Percentiles rank a stretch among this genome's conserved stretches.
These are phyloP conservation scores for Entrophospora sp. DNA, from an alignment of 192 early-diverging fungal genomes.

Conservation along the genomic window DNA sequence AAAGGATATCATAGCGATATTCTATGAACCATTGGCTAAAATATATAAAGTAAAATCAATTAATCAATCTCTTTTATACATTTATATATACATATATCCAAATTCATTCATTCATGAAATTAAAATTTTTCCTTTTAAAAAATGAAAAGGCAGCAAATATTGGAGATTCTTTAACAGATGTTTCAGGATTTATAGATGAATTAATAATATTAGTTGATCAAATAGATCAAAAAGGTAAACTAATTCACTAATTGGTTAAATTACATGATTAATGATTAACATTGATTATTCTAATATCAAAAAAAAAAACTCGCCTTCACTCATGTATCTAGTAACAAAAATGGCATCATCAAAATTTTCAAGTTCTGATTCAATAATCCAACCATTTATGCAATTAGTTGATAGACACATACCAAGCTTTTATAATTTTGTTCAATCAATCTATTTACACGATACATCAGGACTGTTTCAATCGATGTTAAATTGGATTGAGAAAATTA, in stretches of 20 bases:
- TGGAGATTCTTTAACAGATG: conserved; percentile 38
- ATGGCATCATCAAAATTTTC: not conserved
- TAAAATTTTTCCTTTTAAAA: not conserved
- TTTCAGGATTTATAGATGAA: conserved; percentile 42
- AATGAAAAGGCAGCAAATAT: conserved; percentile 38
- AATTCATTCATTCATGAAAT: not conserved
- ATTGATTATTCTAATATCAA: not conserved
- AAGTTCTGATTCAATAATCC: conserved; percentile 24
- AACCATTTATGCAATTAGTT: conserved; percentile 37
- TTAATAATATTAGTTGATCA: conserved; percentile 44
- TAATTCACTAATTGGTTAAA: not conserved
- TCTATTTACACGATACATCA: conserved; percentile 37
- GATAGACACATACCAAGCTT: conserved; percentile 41
- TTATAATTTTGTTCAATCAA: conserved; percentile 46
- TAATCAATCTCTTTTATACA: not conserved
- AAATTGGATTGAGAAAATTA: conserved; percentile 33
- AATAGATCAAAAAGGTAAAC: conserved; percentile 19
- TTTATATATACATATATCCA: too few species aligned
- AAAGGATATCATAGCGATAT: conserved; percentile 46
- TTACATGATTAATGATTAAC: not conserved
- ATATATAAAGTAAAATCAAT: conserved; percentile 32
- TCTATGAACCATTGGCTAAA: conserved; percentile 48
- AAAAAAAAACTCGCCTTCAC: not conserved
- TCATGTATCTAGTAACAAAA: conserved; percentile 14
- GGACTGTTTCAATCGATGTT: conserved; percentile 41